Conservation (phyloP, 2,329 filamentous ascomycete species). For the Remersonia thermophila region DNA sequence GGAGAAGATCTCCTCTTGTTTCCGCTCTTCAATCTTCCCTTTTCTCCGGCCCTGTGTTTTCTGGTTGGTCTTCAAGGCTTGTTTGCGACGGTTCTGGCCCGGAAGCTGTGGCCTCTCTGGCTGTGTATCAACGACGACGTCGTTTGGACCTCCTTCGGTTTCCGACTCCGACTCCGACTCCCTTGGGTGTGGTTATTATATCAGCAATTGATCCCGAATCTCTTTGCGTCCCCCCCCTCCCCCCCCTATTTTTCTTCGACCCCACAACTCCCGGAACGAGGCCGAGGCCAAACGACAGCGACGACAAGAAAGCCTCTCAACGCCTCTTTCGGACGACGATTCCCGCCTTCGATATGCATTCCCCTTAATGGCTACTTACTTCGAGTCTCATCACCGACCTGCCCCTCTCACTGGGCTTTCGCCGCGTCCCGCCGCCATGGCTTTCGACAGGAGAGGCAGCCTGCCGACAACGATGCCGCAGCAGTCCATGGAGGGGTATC, state of each 20-base stretch:
- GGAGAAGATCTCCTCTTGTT: too few relatives aligned
- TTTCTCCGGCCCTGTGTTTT: too few relatives aligned
- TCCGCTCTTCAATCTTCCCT: too few relatives aligned
- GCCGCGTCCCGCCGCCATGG: background rate
- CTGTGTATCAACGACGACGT: background rate
- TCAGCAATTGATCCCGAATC: too few relatives aligned
- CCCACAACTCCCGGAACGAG: too few relatives aligned
- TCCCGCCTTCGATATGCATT: conserved; percentile 15
- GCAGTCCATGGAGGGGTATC: conserved; percentile 34
- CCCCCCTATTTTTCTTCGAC: too few relatives aligned
- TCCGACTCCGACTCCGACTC: background rate
- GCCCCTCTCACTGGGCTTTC: conserved; percentile 5
- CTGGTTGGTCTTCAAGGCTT: too few relatives aligned
- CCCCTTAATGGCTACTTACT: conserved; percentile 17
- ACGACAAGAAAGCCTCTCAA: too few relatives aligned
- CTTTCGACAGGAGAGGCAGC: conserved; percentile 4
- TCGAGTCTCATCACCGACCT: conserved; percentile 8
- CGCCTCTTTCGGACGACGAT: conserved; percentile 1
- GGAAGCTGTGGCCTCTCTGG: background rate
- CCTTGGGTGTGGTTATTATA: too few relatives aligned
- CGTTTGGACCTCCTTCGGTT: background rate
- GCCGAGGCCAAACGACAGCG: conserved; percentile 6
- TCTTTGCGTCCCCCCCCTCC: too few relatives aligned
- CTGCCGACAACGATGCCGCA: conserved; percentile 1
- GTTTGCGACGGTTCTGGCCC: too few relatives aligned